Evolutionary conservation across 2,329 filamentous ascomycete genomes (phyloP), one percentile per base, ranked within the genome.

Genomic region (Sarocladium kiliense): DNA sequence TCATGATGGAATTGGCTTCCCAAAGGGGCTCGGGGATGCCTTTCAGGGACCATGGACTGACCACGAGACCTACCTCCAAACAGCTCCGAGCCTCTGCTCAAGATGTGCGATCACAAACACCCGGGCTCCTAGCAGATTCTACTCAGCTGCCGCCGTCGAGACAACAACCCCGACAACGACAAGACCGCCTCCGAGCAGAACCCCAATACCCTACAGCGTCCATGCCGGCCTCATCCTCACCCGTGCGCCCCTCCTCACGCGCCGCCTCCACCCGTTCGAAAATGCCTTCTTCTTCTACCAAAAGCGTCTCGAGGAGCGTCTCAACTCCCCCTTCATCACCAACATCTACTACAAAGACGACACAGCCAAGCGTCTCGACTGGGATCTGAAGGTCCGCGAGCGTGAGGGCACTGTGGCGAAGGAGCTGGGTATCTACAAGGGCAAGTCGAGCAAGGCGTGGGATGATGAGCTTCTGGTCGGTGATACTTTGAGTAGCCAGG

Each of bases 221-320:
- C 76, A 74, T 57, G 77, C 80, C 56, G 88, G 90, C 60, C 79
- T 97, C 57, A 84, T 97, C 62, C 84, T 99, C 60, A 94, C 91
- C 45, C 90, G 94, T 26, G 84, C 94, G 49, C 94, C 94, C 6
- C 77, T 95, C 57, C 79, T 99, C 65, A 97, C 94, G 25, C 87
- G 89, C 62, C 79, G 87, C 58, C 85, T 93, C 54, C 89, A 88
- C 32, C 80, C 89, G 12, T 97, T 99, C 73, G 94, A 99, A 73
- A 88, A 91, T 67, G 81, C 93, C 60, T 97, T 88, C 75, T 96
- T 88, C 78, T 91, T 99, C 70, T 99, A 99, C 76, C 94, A 99
- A 76, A 93, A 93, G 65, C 91, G 94, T 14, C 81, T 99, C 58
- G 96, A 97, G 72, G 94, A 99, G 78, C 89, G 94, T 42, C 80